These are phyloP conservation scores for Apiospora aurea DNA, from an alignment of 2,329 filamentous ascomycete species.

Conservation along the genomic window DNA sequence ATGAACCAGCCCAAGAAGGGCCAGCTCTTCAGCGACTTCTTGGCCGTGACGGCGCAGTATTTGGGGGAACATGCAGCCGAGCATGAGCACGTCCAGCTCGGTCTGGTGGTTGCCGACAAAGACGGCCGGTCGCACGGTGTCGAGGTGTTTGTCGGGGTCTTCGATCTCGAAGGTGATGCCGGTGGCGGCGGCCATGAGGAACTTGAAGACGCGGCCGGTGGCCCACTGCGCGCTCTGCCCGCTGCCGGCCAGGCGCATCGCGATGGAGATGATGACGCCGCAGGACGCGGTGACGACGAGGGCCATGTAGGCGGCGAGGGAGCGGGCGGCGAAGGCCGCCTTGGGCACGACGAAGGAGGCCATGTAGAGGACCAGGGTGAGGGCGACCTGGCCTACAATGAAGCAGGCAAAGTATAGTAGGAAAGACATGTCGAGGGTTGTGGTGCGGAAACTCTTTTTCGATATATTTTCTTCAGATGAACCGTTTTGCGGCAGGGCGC, in stretches of 20 bases:
- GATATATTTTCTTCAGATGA: conserved; percentile 18
- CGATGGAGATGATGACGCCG: conserved; percentile 77
- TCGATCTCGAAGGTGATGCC: conserved; percentile 81
- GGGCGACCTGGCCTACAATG: conserved; percentile 57
- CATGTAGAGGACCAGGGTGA: conserved; percentile 66
- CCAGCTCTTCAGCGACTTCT: conserved; percentile 78
- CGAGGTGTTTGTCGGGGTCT: conserved; percentile 69
- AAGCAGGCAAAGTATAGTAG: conserved; percentile 49
- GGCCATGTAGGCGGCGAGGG: conserved; percentile 69
- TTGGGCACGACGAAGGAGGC: conserved; percentile 64
- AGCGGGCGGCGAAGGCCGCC: conserved; percentile 73
- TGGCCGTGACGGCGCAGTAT: conserved; percentile 92
- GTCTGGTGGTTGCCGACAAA: conserved; percentile 97
- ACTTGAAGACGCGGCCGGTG: conserved; percentile 80
- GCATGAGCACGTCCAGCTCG: conserved; percentile 91
- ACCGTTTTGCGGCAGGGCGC: conserved; percentile 16
- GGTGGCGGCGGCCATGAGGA: conserved; percentile 75
- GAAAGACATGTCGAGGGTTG: conserved; percentile 37
- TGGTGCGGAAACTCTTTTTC: conserved; percentile 13
- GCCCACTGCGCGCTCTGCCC: conserved; percentile 87
- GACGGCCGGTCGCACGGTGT: conserved; percentile 78
- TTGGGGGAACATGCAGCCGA: conserved; percentile 90
- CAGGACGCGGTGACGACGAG: conserved; percentile 70
- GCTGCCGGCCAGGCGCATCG: conserved; percentile 74
- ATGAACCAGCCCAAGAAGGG: conserved; percentile 97